Conservation (phyloP, 129 eudicot species). For the Daucus carota region DH1_v3.0 NC_030381.2:37961001-37961500, state of each 20-base stretch:
- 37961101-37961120: conserved; percentile 22
- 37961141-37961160: conserved; percentile 42
- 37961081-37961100: conserved; percentile 90
- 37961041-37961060: conserved; percentile 50
- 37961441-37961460: conserved; percentile 53
- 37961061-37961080: conserved; percentile 66
- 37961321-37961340: conserved; percentile 20
- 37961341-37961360: conserved; percentile 15
- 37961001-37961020: conserved; percentile 64
- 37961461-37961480: conserved; percentile 55
- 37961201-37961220: conserved; percentile 21
- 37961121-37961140: conserved; percentile 24
- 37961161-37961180: conserved; percentile 62
- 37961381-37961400: conserved; percentile 40
- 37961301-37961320: conserved; percentile 32
- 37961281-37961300: conserved; percentile 37
- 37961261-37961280: conserved; percentile 44
- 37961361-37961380: conserved; percentile 19
- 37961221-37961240: conserved; percentile 46
- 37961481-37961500: conserved; percentile 56
- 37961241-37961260: conserved; percentile 70
- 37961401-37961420: conserved; percentile 35
- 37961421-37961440: conserved; percentile 60
- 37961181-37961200: conserved; percentile 24
- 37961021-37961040: conserved; percentile 83